Percentiles rank a stretch among this genome's conserved stretches.
Conservation (phyloP, 2,329 filamentous ascomycete genomes). For the Alternaria sp. region DNA sequence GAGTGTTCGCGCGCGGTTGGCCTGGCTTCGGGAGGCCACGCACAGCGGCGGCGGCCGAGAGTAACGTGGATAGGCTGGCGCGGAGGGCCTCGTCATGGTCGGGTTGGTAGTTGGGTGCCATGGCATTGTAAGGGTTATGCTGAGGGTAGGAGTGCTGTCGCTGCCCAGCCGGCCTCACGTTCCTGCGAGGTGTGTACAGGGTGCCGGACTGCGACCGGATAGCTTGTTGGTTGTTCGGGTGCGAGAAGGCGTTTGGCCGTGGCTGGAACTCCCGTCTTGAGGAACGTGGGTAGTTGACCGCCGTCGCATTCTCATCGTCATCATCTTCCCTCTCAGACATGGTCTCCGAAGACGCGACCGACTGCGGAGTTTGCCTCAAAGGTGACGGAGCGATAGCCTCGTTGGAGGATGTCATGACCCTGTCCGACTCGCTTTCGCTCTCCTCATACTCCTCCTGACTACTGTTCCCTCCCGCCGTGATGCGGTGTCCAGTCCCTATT, state of each 20-base stretch:
- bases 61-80: slow-evolving; percentile 89
- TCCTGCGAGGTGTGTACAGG: slow-evolving; percentile 53
- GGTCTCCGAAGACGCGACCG: slow-evolving; percentile 47
- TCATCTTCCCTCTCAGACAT: slow-evolving; percentile 45
- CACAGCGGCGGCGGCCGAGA: slow-evolving; percentile 93
- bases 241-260: slow-evolving; percentile 90
- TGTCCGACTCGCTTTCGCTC: slow-evolving; percentile 88
- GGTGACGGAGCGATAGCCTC: slow-evolving; percentile 59
- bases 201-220: slow-evolving; percentile 55
- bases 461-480: slow-evolving; percentile 67
- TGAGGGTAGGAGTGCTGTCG: slow-evolving; percentile 52
- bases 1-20: slow-evolving; percentile 43
- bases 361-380: slow-evolving; percentile 37
- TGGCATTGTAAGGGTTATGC: slow-evolving; percentile 69
- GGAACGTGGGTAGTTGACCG: slow-evolving; percentile 68
- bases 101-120: slow-evolving; percentile 77
- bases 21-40: slow-evolving; percentile 74
- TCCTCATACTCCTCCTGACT: slow-evolving; percentile 96
- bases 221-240: slow-evolving; percentile 66
- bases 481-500: slow-evolving; percentile 46
- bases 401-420: slow-evolving; percentile 68
- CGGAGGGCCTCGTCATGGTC: slow-evolving; percentile 93
- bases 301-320: slow-evolving; percentile 78
- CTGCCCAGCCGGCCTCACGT: slow-evolving; percentile 43
- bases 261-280: slow-evolving; percentile 73